These are phyloP conservation scores for Hyphopichia pseudoburtonii DNA, from an alignment of 1,139 yeast genomes.

Conservation along the genomic window DNA sequence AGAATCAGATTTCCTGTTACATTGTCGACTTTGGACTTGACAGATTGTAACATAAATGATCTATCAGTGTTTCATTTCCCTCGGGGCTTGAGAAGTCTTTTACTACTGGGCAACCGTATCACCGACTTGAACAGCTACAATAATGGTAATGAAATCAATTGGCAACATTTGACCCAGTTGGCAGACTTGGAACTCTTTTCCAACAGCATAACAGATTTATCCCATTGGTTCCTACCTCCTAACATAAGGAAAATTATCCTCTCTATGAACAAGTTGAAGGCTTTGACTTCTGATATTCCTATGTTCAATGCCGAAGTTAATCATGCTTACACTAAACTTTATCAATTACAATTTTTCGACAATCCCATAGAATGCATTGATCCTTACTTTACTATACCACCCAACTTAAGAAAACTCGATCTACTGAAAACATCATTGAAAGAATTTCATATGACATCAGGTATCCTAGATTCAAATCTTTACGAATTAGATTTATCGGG, in stretches of 20 bases:
- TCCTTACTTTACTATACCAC: too few species aligned
- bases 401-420: too few species aligned
- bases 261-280: conserved; percentile 17
- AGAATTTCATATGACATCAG: too few species aligned
- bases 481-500: too few species aligned
- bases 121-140: conserved; percentile 16
- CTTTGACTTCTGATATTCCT: conserved; percentile 9
- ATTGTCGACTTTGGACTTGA: conserved; percentile 8
- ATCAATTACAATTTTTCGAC: too few species aligned
- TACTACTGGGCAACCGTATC: conserved; percentile 23
- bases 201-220: conserved; percentile 20
- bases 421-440: too few species aligned
- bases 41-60: conserved; percentile 21
- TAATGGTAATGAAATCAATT: conserved; percentile 12
- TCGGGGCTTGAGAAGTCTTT: conserved; percentile 18
- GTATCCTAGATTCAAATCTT: too few species aligned
- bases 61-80: conserved; percentile 28
- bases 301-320: conserved; percentile 13
- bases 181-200: conserved; percentile 23
- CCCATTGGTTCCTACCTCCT: conserved; percentile 26
- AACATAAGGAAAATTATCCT: conserved; percentile 23
- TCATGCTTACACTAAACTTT: too few species aligned
- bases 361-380: too few species aligned
- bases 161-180: conserved; percentile 25
- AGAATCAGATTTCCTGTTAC: conserved; percentile 9